Percentiles rank a stretch among this genome's conserved stretches.
phyloP scores from a whole-genome alignment of 1,139 yeast genomes.

The Pichiaceae sp. region DNA sequence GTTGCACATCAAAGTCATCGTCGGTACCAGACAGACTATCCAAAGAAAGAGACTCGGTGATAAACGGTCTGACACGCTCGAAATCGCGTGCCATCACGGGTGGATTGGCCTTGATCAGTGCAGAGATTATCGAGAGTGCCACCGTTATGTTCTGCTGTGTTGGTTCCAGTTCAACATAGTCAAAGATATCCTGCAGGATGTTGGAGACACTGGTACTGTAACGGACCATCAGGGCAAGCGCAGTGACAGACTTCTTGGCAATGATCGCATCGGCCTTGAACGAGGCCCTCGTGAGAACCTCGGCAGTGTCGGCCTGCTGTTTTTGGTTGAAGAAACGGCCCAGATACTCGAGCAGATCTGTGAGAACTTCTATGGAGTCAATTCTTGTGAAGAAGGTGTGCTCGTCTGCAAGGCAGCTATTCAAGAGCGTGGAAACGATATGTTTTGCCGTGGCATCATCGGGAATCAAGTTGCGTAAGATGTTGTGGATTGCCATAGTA shows the following conservation, averaged over 20 bases:
- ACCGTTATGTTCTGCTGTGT: slow-evolving; percentile 10
- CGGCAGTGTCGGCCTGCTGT: slow-evolving; percentile 33
- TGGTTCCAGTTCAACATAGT: slow-evolving; percentile 2
- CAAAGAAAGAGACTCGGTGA: slow-evolving; percentile 24
- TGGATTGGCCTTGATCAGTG: slow-evolving; percentile 24
- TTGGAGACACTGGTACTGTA: slow-evolving; percentile 22
- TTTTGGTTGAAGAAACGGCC: slow-evolving; percentile 38
- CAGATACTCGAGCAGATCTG: slow-evolving; percentile 47
- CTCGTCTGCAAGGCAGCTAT: slow-evolving; percentile 18
- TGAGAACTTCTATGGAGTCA: slow-evolving; percentile 57
- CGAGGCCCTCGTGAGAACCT: slow-evolving; percentile 31
- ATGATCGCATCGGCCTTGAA: slow-evolving; percentile 40
- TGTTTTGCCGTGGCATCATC: slow-evolving; percentile 9
- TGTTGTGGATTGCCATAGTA: slow-evolving; percentile 62
- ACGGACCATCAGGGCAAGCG: slow-evolving; percentile 40
- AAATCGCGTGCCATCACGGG: slow-evolving; percentile 10
- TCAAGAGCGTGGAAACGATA: slow-evolving; percentile 11
- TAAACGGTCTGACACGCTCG: slow-evolving; percentile 18
- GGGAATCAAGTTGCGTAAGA: slow-evolving; percentile 33
- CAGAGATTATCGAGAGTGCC: slow-evolving; percentile 19
- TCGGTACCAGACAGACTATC: slow-evolving; percentile 17
- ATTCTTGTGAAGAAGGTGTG: slow-evolving; percentile 30
- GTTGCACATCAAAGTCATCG: slow-evolving; percentile 27
- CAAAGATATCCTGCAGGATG: slow-evolving; percentile 1
- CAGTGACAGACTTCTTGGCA: slow-evolving; percentile 46